Base-by-base conservation (phyloP, 2,329 filamentous ascomycete species). In the Beauveria bassiana region DNA sequence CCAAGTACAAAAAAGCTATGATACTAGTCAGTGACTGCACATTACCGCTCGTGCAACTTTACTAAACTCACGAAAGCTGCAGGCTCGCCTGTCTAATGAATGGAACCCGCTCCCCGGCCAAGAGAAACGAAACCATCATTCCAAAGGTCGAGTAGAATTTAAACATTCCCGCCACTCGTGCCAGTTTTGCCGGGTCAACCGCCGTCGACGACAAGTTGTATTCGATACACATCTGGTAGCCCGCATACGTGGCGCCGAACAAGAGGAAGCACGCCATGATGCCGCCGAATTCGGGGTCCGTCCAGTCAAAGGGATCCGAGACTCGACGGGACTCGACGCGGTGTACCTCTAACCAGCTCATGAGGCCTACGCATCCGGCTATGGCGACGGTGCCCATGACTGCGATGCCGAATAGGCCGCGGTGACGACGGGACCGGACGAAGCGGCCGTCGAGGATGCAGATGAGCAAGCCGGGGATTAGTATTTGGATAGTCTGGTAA, bases 111-210 rank as follows among this genome's bases (percentile, higher is more conserved):
- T 60, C 57, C 10, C 57, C 57, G 5, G 57, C 57, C 20, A 60
- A 3, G 9, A 60, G 43, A 45, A 60, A 60, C 18, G 57, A 60
- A 34, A 60, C 26, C 57, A 60, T 60, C 57, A 60, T 60, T 10
- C 57, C 57, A 28, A 60, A 49, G 18, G 57, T 60, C 22, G 57
- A 60, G 40, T 60, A 60, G 20, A 60, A 60, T 24, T 60, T 60
- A 14, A 60, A 60, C 49, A 60, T 60, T 22, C 57, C 57, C 4
- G 57, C 57, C 14, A 60, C 57, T 6, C 49, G 57, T 5, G 57
- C 57, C 6, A 60, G 49, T 18, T 34, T 52, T 5, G 57, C 47
- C 12, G 57, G 57, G 5, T 60, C 57, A 6, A 34, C 49, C 14
- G 57, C 52, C 7, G 57, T 60, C 1, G 57, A 60, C 10, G 57